Evolutionary conservation across 2,329 filamentous ascomycete species (phyloP).

Genomic region (Trichoderma guizhouense): DNA sequence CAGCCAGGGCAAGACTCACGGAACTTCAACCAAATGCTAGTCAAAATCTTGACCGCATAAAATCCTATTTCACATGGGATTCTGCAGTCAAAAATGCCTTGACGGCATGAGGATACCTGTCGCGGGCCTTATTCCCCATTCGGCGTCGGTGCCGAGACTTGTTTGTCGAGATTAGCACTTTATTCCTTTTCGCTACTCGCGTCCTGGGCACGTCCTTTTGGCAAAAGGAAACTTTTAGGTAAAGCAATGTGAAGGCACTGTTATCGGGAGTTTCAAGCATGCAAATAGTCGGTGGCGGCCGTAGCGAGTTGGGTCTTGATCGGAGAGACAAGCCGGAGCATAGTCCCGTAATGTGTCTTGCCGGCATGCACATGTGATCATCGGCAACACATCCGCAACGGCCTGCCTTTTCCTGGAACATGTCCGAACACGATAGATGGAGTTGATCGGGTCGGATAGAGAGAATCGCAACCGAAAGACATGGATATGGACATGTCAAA

Average conservation of each 20-base stretch:
- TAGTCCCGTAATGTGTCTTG: background rate
- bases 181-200: background rate
- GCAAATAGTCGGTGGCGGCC: background rate
- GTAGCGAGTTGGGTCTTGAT: background rate
- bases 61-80: background rate
- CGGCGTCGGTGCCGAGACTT: slow-evolving; percentile 2
- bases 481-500: background rate
- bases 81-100: background rate
- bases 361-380: slow-evolving; percentile 5
- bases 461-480: background rate
- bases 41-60: background rate
- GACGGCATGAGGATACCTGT: background rate
- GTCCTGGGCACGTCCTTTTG: background rate
- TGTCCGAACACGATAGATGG: background rate
- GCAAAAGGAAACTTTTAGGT: background rate
- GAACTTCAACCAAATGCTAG: background rate
- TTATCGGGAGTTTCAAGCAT: background rate
- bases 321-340: background rate
- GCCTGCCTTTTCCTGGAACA: slow-evolving; percentile 9
- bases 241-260: background rate
- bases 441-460: background rate
- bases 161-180: background rate
- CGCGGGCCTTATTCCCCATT: slow-evolving; percentile 7
- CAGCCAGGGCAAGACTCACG: background rate
- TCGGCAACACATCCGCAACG: background rate